Base-by-base conservation (phyloP, 1,139 yeast genomes). In the Arxiozyma bovina region DNA sequence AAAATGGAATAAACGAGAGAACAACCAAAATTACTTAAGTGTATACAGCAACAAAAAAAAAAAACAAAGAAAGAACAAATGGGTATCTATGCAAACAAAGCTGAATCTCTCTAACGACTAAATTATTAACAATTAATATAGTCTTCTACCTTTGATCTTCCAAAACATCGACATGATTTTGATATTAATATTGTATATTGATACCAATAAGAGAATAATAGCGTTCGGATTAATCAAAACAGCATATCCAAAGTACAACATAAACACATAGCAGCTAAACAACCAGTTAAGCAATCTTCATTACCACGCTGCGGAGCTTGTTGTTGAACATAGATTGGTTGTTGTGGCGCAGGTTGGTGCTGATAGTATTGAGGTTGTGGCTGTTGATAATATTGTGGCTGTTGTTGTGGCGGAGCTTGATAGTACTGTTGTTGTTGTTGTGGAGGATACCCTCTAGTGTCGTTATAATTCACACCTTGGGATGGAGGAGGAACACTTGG, bases 171-270 rank as follows among this genome's bases (percentile, higher is more conserved):
- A 27, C 8, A 7, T 27, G 30, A 27, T 7, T 11, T 27, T 27
- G 30, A 5, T 27, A 27, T 8, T 27, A 27, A 27, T 5, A 27
- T 27, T 11, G 8, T 27, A 27, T 27, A 7, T 27, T 27, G 30
- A 27, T 7, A 27, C 30, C 8, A 34, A 34, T 3, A 15, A 34
- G 40, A 34, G n/a, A 34, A 34, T 15, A 34, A 34, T 34, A 34
- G 2, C 40, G 12, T 12, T 34, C 40, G 2, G 40, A 15, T 34
- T 45, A 20, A 12, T 64, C 73, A 83, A 66, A 83, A 79, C 43
- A 83, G 62, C 64, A 82, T 80, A 65, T 84, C 89, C 61, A 84
- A 73, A 5, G 89, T 81, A 70, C 87, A 83, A 67, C 89, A 84
- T 59, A 83, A 63, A 79, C 90, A 84, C 69, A 83, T 61, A 15